Evolutionary conservation across 1,284 basidiomycete genomes (phyloP).

Genomic region (Inonotus obliquus): DNA sequence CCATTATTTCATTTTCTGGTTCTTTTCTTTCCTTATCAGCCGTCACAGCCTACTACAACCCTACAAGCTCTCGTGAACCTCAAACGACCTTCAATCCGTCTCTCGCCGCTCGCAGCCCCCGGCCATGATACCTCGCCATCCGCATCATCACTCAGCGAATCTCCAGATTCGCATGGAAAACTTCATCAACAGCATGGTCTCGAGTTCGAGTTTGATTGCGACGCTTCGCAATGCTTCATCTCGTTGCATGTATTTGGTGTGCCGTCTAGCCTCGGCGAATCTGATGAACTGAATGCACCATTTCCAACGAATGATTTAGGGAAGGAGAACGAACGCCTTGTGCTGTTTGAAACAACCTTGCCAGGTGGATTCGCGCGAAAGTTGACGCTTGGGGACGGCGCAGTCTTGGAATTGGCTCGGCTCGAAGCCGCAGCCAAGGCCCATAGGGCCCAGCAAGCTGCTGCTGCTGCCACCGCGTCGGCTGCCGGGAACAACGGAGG

Average conservation of each 20-base stretch:
- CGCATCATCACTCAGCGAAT: constrained; percentile 35
- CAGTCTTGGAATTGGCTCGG: constrained; percentile 64
- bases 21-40: constrained; percentile 33
- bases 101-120: constrained; percentile 55
- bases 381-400: constrained; percentile 71
- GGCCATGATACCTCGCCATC: constrained; percentile 37
- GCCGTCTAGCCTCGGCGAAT: constrained; percentile 45
- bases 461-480: constrained; percentile 17
- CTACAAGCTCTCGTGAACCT: constrained; percentile 89
- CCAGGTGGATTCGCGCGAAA: constrained; percentile 77
- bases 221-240: constrained; percentile 76
- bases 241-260: constrained; percentile 68
- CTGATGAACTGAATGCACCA: neutral
- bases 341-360: constrained; percentile 69
- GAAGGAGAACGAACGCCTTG: constrained; percentile 42
- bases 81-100: constrained; percentile 76
- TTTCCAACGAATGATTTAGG: constrained; percentile 31
- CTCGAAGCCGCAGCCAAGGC: constrained; percentile 39
- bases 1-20: neutral
- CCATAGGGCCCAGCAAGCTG: constrained; percentile 19
- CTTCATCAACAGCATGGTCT: constrained; percentile 54
- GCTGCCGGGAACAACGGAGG: neutral
- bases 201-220: constrained; percentile 87
- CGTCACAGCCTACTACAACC: constrained; percentile 80
- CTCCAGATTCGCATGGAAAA: constrained; percentile 39